Base-by-base conservation (phyloP, 345 rosid genomes). In the Acer yangbiense region DNA sequence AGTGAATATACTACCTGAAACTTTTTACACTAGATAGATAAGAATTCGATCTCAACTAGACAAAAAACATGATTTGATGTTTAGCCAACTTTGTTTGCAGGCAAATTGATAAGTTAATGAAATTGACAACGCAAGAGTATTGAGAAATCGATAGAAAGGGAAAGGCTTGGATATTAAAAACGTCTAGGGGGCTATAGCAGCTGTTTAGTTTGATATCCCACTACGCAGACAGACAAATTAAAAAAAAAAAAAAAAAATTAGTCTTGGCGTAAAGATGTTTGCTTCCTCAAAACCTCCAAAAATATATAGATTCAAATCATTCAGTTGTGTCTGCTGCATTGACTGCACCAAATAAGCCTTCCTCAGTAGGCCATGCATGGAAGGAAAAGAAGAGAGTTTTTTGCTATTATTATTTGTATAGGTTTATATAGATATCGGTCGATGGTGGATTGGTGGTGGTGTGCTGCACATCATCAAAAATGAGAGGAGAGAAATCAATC, bases 271-370 rank as follows among this genome's bases (percentile, higher is more conserved):
- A 21, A 55, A n/a, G 25, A 23, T 55, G 11, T 68, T 67, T 68
- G 55, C 66, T 68, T 23, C 63, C 63, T 35, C 57, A 65, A 35
- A 23, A n/a, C 69, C 52, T 75, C 82, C 77, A 39, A 48, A 23
- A 75, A 14, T 13, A 64, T 41, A 41, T 43, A 43, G 39, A 54
- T 18, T 32, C n/a, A 29, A 11, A 63, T 46, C 41, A 29, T n/a
- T n/a, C 13, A 7, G 39, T 35, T 65, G 76, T 14, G 50, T 10
- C 50, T 46, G 50, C 50, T 7, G 27, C 27, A 66, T 35, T 20
- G 21, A 69, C 46, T 16, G 3, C 76, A 71, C 82, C 87, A 39
- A 76, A 77, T 84, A 74, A 82, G 46, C 87, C 87, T 82, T 52
- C 87, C 87, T 82, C 79, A 61, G 87, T 77, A 70, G 44, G 35